phyloP scores from a whole-genome alignment of 345 rosid species.

The Aquilaria malaccensis region DNA sequence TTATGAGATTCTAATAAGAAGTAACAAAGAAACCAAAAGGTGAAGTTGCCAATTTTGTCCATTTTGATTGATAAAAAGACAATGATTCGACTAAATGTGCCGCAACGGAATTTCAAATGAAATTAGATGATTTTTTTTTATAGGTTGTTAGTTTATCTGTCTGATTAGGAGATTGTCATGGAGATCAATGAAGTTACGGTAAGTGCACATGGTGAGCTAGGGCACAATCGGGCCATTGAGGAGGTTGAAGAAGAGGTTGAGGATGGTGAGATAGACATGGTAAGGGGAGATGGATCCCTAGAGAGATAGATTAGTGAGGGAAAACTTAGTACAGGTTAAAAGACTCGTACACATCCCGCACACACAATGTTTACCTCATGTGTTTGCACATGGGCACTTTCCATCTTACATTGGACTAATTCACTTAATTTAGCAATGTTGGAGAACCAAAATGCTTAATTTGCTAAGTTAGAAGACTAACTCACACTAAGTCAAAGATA shows the following conservation, averaged over 20 bases:
- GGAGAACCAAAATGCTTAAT: no score
- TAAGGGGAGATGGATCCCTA: slow-evolving; percentile 75
- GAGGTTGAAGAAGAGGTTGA: slow-evolving; percentile 71
- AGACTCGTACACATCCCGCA: no score
- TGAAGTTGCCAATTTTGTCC: slow-evolving; percentile 50
- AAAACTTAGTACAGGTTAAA: slow-evolving; percentile 34
- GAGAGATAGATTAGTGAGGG: slow-evolving; percentile 61
- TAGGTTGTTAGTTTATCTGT: slow-evolving; percentile 68
- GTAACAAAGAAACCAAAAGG: slow-evolving; percentile 55
- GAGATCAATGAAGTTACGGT: slow-evolving; percentile 81
- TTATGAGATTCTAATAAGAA: slow-evolving; percentile 68
- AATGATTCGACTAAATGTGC: slow-evolving; percentile 67
- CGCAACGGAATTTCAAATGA: slow-evolving; percentile 92
- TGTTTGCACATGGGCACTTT: no score
- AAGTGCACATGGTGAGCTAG: slow-evolving; percentile 68
- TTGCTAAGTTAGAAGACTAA: no score
- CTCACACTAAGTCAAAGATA: no score
- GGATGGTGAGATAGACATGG: slow-evolving; percentile 80
- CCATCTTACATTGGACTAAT: no score
- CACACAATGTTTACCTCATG: no score
- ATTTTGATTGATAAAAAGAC: slow-evolving; percentile 70
- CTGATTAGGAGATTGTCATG: slow-evolving; percentile 67
- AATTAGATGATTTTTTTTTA: slow-evolving; percentile 80
- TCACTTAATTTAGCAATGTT: no score
- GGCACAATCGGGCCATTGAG: slow-evolving; percentile 74